phyloP scores from a whole-genome alignment of 352 stramenopile species.

The Globisporangium canariense region DNA sequence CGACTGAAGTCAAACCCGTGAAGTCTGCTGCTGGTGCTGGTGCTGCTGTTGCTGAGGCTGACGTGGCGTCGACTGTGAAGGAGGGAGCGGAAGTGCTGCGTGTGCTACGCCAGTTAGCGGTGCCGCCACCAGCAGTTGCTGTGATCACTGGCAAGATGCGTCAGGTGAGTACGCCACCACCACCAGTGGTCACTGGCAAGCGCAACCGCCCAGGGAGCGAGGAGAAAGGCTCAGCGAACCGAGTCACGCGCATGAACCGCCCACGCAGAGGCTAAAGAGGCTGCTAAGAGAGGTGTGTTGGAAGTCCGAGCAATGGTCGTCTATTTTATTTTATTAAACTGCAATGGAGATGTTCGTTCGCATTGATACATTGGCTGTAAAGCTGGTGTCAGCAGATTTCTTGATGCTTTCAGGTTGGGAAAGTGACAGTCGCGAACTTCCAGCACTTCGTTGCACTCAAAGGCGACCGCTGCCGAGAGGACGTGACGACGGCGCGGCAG shows the following conservation, averaged over 20 bases:
- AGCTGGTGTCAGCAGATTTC: no score
- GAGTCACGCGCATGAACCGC: not conserved
- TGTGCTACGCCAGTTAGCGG: not conserved
- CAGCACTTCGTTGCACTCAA: no score
- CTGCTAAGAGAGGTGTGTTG: not conserved
- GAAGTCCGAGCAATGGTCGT: no score
- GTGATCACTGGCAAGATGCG: not conserved
- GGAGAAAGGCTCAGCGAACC: not conserved
- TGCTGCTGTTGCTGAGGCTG: not conserved
- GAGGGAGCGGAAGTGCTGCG: not conserved
- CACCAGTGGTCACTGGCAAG: not conserved
- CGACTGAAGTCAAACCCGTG: not conserved
- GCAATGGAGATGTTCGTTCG: no score
- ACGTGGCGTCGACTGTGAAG: not conserved
- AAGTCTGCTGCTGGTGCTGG: not conserved
- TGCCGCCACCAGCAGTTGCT: not conserved
- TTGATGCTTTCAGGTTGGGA: no score
- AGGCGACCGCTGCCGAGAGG: no score
- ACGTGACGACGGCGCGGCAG: no score
- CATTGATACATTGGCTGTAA: no score
- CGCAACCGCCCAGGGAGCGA: not conserved
- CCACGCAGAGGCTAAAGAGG: not conserved
- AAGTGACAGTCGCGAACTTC: no score
- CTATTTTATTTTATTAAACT: no score
- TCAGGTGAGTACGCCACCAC: not conserved